These are phyloP conservation scores for Penicillium sp. DNA, from an alignment of 2,329 filamentous ascomycete genomes.

Conservation along the genomic window DNA sequence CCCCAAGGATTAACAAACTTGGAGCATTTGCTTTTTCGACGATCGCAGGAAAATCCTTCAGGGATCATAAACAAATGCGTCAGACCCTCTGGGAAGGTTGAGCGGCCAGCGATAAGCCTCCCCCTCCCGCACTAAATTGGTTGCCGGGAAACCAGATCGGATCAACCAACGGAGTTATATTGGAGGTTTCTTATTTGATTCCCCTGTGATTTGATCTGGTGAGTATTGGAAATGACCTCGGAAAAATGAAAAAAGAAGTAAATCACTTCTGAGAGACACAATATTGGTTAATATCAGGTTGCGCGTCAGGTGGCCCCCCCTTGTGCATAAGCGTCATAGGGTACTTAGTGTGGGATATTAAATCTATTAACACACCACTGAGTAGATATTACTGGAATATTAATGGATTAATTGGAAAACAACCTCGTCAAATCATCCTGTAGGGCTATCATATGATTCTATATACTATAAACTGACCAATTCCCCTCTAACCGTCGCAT, in stretches of 20 bases:
- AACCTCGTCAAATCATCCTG: background rate
- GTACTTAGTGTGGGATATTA: background rate
- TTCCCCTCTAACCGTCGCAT: background rate
- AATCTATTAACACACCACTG: background rate
- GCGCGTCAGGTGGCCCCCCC: constrained; percentile 13
- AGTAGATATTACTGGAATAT: background rate
- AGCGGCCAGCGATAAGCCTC: constrained; percentile 19
- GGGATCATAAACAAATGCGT: constrained; percentile 12
- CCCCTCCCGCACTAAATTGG: constrained; percentile 9
- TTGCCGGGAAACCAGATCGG: constrained; percentile 10
- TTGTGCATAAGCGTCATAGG: constrained; percentile 16
- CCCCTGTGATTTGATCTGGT: constrained; percentile 14
- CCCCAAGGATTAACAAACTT: constrained; percentile 9
- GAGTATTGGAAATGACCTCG: background rate
- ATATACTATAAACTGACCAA: background rate
- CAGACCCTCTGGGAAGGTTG: background rate
- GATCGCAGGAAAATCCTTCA: constrained; percentile 6
- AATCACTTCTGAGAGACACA: background rate
- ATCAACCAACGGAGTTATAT: background rate
- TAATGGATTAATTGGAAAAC: background rate
- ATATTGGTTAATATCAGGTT: constrained; percentile 4
- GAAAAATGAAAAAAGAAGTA: background rate
- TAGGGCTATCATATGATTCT: background rate
- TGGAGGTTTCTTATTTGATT: background rate
- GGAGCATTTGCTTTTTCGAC: constrained; percentile 15